Conservation (phyloP, 2,329 filamentous ascomycete species). For the Xylariales sp. region DNA sequence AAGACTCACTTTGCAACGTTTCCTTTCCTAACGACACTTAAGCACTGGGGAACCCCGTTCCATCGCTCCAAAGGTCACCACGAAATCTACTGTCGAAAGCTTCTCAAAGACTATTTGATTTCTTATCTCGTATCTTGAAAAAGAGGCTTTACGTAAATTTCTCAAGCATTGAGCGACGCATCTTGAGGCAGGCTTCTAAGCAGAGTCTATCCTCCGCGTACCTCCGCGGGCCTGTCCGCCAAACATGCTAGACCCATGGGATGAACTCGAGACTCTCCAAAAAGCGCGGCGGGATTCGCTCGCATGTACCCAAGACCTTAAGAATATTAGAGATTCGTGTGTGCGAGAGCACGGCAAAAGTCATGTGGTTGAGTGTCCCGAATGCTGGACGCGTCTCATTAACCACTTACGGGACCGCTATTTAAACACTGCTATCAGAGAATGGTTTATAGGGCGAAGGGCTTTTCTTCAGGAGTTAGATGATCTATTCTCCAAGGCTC, state of each 20-base stretch:
- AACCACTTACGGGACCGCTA: conserved; percentile 59
- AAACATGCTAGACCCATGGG: conserved; percentile 51
- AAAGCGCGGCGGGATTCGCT: conserved; percentile 46
- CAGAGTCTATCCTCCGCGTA: background rate
- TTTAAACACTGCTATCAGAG: conserved; percentile 51
- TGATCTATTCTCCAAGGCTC: conserved; percentile 60
- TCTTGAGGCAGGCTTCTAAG: background rate
- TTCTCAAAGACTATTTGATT: background rate
- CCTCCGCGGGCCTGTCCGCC: background rate
- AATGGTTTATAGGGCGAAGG: conserved; percentile 65
- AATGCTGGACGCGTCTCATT: conserved; percentile 61
- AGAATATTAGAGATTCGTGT: conserved; percentile 58
- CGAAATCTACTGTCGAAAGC: background rate
- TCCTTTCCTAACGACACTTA: background rate
- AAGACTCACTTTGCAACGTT: background rate
- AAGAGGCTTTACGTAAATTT: background rate
- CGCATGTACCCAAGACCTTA: conserved; percentile 55
- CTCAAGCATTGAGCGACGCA: background rate
- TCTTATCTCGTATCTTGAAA: background rate
- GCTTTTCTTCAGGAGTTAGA: conserved; percentile 64
- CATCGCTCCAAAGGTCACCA: background rate
- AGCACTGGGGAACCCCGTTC: background rate
- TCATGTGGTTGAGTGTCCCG: conserved; percentile 58
- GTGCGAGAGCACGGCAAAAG: conserved; percentile 56
- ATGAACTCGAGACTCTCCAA: conserved; percentile 48